Base-by-base conservation (phyloP, 495 filamentous ascomycete genomes). In the Aspergillus ostianus region DNA sequence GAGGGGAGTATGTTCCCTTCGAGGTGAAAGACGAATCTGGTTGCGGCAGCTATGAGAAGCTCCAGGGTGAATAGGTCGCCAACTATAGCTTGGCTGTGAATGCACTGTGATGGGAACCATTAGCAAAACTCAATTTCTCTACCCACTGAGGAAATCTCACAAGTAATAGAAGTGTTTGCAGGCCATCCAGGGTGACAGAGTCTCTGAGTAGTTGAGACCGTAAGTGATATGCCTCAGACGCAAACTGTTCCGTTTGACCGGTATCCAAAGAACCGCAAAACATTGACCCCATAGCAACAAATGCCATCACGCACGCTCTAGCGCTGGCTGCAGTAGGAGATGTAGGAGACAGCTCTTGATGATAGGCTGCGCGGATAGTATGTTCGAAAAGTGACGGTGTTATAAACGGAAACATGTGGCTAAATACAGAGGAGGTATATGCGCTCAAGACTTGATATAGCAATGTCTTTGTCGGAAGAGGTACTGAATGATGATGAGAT, bases 241-340 rank as follows among this genome's bases (percentile, higher is more conserved):
- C 21, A 20, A 21, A 17, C 15, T 55, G 4, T 2, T 4, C 4
- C 21, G 17, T 17, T 7, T 19, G 26, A 20, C 36, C 12, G 9
- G 1, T 4, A 10, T 41, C 13, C 20, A 15, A 10, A 44, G 29
- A 27, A 30, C 3, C 7, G 51, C 7, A 54, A 44, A 49, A 27
- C 26, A 26, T 57, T 3, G 47, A n/a, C 17, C 26, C 46, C 10
- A 57, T n/a, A 1, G 55, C 55, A 20, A 57, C 23, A 48, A 57
- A 57, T 10, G 55, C 55, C 29, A 57, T 49, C 2, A 57, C 36
- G 27, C 55, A 57, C 2, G 55, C 55, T 15, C 19, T 57, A 20
- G 44, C 55, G 26, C 55, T 49, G 15, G 4, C 17, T 10, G 26
- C 8, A 10, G 1, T 15, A 4, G 36, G 36, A 4, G 36, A 41